phyloP scores from a whole-genome alignment of 139 green algal species.

The Dunaliella primolecta region DNA sequence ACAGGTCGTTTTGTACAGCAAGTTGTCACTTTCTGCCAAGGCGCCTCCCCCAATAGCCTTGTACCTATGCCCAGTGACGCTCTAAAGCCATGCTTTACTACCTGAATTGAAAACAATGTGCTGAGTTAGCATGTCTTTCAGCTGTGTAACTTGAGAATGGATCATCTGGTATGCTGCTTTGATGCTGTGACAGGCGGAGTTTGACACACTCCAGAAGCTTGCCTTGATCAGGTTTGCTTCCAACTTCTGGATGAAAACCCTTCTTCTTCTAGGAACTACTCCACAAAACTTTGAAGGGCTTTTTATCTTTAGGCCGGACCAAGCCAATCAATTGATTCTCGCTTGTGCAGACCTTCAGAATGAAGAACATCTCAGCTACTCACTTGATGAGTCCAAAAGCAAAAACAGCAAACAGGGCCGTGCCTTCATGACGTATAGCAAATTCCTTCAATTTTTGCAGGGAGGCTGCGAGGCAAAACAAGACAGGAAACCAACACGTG shows the following conservation, averaged over 20 bases:
- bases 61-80: not conserved
- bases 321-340: not conserved
- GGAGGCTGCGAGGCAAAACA: too few relatives aligned
- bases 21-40: not conserved
- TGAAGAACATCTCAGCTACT: not conserved
- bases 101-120: not conserved
- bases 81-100: not conserved
- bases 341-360: not conserved
- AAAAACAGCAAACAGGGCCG: not conserved
- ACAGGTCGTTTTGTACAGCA: not conserved
- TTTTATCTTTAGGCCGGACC: too few relatives aligned
- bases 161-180: too few relatives aligned
- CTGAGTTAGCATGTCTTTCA: too few relatives aligned
- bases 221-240: not conserved
- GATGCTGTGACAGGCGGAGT: too few relatives aligned
- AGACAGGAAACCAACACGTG: too few relatives aligned
- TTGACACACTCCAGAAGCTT: not conserved
- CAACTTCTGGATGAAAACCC: not conserved
- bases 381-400: not conserved
- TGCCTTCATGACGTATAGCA: not conserved
- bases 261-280: not conserved
- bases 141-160: not conserved
- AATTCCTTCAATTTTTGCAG: too few relatives aligned
- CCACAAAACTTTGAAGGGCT: too few relatives aligned
- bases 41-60: too few relatives aligned